Base-by-base conservation (phyloP, 208 protist genomes). In the Acanthamoeba lenticulata region DNA sequence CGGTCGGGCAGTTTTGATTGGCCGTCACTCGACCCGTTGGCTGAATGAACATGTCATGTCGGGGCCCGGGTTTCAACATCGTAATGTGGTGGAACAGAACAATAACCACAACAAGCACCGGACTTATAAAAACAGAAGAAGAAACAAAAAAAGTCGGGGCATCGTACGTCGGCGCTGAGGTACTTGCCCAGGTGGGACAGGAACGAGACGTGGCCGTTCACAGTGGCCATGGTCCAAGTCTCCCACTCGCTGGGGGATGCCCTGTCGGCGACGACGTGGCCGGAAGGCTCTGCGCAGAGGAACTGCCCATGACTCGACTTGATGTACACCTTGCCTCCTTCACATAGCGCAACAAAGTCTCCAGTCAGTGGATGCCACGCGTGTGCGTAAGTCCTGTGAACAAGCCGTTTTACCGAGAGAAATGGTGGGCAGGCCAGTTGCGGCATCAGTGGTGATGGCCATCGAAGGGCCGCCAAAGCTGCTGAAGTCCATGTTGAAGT, bases 181-280 rank as follows among this genome's bases (percentile, higher is more conserved):
- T 69, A 91, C 52, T 91, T 91, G 85, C 49, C 49, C 24, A 69
- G 85, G 52, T 17, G n/a, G 27, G 85, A 72, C 85, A 49, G n/a
- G 34, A 91, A 38, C 21, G 85, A 69, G 55, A 44, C 85, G 34
- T 27, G 32, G 27, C 36, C 32, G 85, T 69, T 91, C 32, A 2
- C 24, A 9, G 36, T 45, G 34, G 19, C 17, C 47, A 91, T 69
- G 55, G 13, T 38, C 85, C 85, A 91, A 2, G 85, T 91, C 34
- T 91, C 85, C 85, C 85, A 69, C 32, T 65, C 57, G 47, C 67
- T 91, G 85, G 85, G 49, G 19, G 62, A 29, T 17, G 24, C n/a
- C 74, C 36, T 85, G 40, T 85, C 74, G 4, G 74, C 74, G 17
- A 34, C 44, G 36, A 85, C 74, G n/a, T 40, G 36, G 11, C 74